Base-by-base conservation (phyloP, 768 basidiomycete species). In the Pleurotus tuoliensis region DNA sequence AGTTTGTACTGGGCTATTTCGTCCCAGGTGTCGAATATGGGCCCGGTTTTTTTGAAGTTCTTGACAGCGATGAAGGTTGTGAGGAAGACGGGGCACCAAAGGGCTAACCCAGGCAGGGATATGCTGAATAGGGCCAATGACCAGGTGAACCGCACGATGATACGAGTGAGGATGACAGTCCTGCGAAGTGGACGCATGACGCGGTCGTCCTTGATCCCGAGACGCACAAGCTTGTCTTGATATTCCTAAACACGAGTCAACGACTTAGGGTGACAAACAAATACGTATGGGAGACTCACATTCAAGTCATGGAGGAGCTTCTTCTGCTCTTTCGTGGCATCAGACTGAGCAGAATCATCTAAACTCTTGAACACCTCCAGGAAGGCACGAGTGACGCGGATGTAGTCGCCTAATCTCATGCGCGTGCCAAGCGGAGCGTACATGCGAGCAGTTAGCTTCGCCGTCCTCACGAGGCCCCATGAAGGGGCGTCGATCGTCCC, bases 1-100 rank as follows among this genome's bases (percentile, higher is more conserved):
- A 94, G 84, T 67, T 93, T 94, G 70, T 91, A 90, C 66, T 94
- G 90, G 9, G 92, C 90, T 60, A 94, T 91, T 67, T 94, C 92
- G 63, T 94, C 92, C 80, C 84, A 92, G 0, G 90, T 92, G 65
- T 94, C 89, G 74, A 87, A 89, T 38, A 89, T 79, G 0, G 90
- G 90, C 0, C 92, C 92, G 0, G 81, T 86, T 71, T 84, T 87
- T 71, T 88, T 90, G 76, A 90, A 90, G 60, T 85, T 84, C 63
- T 79, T 81, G 18, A 88, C 88, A 2, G 82, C 87, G 62, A 82
- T 79, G 61, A 84, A 82, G 1, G 90, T 88, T 16, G 85, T 83
- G 51, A 73, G 60, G 62, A 94, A 92, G 12, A 94, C 75, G 1
- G 93, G 94, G 4, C 83, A 56, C 94, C 94, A 94, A 41, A 94